phyloP scores from a whole-genome alignment of 371 early-diverging fungal species.

The Catenaria anguillulae region DNA sequence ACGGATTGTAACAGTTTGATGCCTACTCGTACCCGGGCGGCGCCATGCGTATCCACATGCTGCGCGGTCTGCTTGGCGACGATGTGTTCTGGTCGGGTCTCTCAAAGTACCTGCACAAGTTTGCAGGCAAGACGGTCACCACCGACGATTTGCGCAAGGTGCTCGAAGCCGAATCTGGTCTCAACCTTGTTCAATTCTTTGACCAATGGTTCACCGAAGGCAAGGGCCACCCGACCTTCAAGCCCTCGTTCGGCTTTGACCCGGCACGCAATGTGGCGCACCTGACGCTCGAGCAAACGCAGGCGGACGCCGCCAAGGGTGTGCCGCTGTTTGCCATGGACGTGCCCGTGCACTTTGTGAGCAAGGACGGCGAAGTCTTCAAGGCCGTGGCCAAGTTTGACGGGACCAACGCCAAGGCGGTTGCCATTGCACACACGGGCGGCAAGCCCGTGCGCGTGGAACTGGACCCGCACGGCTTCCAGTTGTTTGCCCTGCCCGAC shows the following conservation, averaged over 20 bases:
- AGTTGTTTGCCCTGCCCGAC: slow-evolving; percentile 17
- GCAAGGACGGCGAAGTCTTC: slow-evolving; percentile 17
- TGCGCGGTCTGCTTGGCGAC: slow-evolving; percentile 32
- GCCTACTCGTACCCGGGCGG: slow-evolving; percentile 32
- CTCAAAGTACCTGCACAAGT: slow-evolving; percentile 24
- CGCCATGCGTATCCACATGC: slow-evolving; percentile 35
- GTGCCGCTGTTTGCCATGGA: slow-evolving; percentile 34
- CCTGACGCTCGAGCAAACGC: slow-evolving; percentile 34
- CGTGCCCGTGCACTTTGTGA: slow-evolving; percentile 30
- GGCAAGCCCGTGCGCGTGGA: slow-evolving; percentile 20
- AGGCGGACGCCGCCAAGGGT: slow-evolving; percentile 17
- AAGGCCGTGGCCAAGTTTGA: slow-evolving; percentile 16
- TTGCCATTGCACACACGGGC: slow-evolving; percentile 6
- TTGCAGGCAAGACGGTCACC: slow-evolving; percentile 23
- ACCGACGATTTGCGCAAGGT: slow-evolving; percentile 37
- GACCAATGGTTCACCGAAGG: slow-evolving; percentile 45
- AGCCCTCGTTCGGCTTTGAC: slow-evolving; percentile 23
- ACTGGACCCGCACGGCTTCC: slow-evolving; percentile 34
- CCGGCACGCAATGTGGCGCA: slow-evolving; percentile 15
- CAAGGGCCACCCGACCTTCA: slow-evolving; percentile 37
- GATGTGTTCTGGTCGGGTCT: slow-evolving; percentile 37
- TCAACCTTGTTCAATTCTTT: slow-evolving; percentile 42
- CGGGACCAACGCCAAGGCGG: slow-evolving; percentile 7
- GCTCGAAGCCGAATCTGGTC: slow-evolving; percentile 30
- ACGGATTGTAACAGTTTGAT: too few relatives aligned